These are phyloP conservation scores for Trametes sp. DNA, from an alignment of 1,284 basidiomycete genomes.

Conservation along the genomic window DNA sequence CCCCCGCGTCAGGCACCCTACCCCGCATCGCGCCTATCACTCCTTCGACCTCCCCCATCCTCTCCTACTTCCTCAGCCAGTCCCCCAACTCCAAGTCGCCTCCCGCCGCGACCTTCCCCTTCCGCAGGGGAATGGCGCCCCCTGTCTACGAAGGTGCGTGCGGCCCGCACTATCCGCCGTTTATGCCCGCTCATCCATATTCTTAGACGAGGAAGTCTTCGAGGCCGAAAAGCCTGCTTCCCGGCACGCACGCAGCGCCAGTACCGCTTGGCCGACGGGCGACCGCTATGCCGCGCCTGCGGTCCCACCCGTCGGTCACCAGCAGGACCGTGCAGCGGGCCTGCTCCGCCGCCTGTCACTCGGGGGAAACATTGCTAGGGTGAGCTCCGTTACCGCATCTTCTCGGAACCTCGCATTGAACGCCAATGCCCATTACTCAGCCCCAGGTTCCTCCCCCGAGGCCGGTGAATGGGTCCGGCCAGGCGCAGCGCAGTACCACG, in stretches of 20 bases:
- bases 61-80: constrained; percentile 71
- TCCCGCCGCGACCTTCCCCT: constrained; percentile 59
- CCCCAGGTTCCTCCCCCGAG: constrained; percentile 32
- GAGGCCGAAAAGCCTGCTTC: constrained; percentile 44
- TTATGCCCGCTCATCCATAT: constrained; percentile 13
- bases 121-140: constrained; percentile 51
- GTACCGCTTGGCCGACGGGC: constrained; percentile 46
- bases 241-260: constrained; percentile 44
- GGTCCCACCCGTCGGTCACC: constrained; percentile 48
- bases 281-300: constrained; percentile 55
- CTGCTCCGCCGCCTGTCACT: constrained; percentile 77
- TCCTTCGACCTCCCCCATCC: constrained; percentile 69
- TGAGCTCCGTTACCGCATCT: constrained; percentile 39
- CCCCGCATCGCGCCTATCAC: constrained; percentile 57
- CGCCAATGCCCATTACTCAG: constrained; percentile 19
- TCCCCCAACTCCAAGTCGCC: constrained; percentile 63
- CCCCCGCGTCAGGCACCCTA: constrained; percentile 51
- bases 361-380: constrained; percentile 63
- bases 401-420: constrained; percentile 1
- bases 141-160: constrained; percentile 68
- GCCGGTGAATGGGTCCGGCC: constrained; percentile 20
- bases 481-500: constrained; percentile 27
- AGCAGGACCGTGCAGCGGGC: constrained; percentile 68
- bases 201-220: constrained; percentile 46
- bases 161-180: neutral